Evolutionary conservation across 2,329 filamentous ascomycete species (phyloP), one percentile per base, ranked within the genome.

Genomic region (Fusarium camptoceras): DNA sequence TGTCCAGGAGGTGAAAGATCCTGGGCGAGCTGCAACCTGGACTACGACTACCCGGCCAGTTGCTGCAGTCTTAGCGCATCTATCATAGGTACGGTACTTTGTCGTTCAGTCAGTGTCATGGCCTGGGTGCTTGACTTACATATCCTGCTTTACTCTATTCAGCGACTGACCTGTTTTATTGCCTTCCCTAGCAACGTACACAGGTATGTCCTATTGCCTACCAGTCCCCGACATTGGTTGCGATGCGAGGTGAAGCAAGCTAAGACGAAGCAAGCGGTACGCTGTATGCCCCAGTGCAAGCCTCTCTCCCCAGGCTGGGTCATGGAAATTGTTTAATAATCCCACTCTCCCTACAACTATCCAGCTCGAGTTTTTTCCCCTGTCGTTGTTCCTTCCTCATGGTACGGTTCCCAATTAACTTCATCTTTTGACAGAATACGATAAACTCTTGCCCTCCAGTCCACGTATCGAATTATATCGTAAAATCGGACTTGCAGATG

Each of bases 281-380:
- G 30, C 30, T 64, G 34, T 39, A 54, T 54, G 42, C 37, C 54
- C 54, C 31, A 25, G 31, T 24, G 34, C 60, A 66, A 43, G 47
- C 27, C 37, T 54, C 43, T 53, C 41, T 43, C n/a, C 44, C 25
- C 37, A 62, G 46, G 30, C 44, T 47, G 51, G 60, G 41, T 42
- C 46, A 39, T 59, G 31, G 41, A 50, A 53, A 59, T 25, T 59
- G 47, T 15, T 42, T 65, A 64, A 59, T 65, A 60, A 47, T 48
- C 28, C 39, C 37, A 56, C 58, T n/a, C 47, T 48, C 44, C 61
- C 51, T 61, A 57, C 37, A 16, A 39, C 31, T 39, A 31, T n/a
- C 51, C 25, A 51, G 31, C 27, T 58, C 25, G 24, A 41, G 44
- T 27, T 58, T 41, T 39, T n/a, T 18, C 27, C 41, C 47, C 42